phyloP scores from a whole-genome alignment of 164 flowering plant genomes.

The Malania oleifera region DNA sequence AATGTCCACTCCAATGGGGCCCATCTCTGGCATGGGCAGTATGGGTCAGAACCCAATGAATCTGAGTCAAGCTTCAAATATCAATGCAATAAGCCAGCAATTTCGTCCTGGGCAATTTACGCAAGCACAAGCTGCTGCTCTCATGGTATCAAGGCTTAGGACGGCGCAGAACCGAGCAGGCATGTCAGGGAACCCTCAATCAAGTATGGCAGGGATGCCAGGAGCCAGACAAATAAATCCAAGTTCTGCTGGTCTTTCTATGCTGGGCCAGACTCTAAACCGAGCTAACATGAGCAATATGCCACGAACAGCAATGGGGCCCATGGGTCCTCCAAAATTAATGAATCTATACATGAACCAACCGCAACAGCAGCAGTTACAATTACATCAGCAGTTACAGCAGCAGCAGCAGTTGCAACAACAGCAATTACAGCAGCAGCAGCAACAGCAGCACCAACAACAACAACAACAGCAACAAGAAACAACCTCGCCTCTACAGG shows the following conservation, averaged over 20 bases:
- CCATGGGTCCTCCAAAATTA: constrained; percentile 85
- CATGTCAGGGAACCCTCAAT: constrained; percentile 47
- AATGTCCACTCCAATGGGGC: constrained; percentile 55
- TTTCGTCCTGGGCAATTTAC: constrained; percentile 39
- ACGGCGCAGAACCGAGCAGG: constrained; percentile 37
- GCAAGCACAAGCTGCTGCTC: constrained; percentile 39
- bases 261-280: constrained; percentile 63
- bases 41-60: constrained; percentile 57
- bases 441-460: constrained; percentile 34
- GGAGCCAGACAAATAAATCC: constrained; percentile 68
- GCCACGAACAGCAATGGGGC: constrained; percentile 55
- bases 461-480: constrained; percentile 48
- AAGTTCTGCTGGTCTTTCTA: constrained; percentile 53
- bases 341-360: constrained; percentile 55
- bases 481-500: constrained; percentile 62
- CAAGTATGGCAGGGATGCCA: constrained; percentile 48
- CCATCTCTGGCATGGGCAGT: constrained; percentile 55
- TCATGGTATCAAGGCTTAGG: constrained; percentile 38
- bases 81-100: constrained; percentile 53
- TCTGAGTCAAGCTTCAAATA: constrained; percentile 39
- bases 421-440: constrained; percentile 26
- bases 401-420: constrained; percentile 24
- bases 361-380: constrained; percentile 44
- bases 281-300: constrained; percentile 45
- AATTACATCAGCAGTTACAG: constrained; percentile 19